Evolutionary conservation across 371 early-diverging fungal species (phyloP), one percentile per base, ranked within the genome.

Genomic region (Conidiobolus incongruus): DNA sequence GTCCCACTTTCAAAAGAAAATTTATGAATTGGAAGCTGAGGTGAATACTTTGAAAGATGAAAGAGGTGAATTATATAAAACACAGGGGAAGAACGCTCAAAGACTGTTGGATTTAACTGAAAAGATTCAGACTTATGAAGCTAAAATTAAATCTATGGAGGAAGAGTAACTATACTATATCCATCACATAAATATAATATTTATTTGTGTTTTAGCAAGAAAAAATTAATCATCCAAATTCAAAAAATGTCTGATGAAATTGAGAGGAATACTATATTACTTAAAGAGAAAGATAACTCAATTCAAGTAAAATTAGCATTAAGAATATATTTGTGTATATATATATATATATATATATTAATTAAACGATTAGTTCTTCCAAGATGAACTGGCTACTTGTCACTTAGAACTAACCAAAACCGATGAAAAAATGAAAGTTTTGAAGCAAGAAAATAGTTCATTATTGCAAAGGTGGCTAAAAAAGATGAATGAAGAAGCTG

Each of bases 401-500:
- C 89, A 90, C 45, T 66, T 95, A 20, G 96, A 95, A 48, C 69
- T 93, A 39, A 65, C 66, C 2, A 84, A 86, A 48, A 66, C 72
- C 11, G 93, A 91, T 45, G 81, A 82, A 47, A 63, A 75, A 35
- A 68, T 77, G 47, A 65, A 68, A 26, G 66, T 65, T 32, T 56
- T 95, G 30, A 72, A 76, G 48, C 49, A 53, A 4, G 96, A 96
- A 49, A 91, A 96, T 52, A 66, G 59, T 2, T 73, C 82, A 37
- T 57, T 96, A 21, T 59, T 96, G 28, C 74, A 85, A 47, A 67
- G 93, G 23, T 90, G 88, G 89, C 72, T 96, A 24, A 63, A 71
- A 45, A 80, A 83, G 51, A 92, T 83, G 79, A 82, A 84, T 44
- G 81, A 85, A 49, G 87, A 90, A 52, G 92, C 85, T 0, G 77